Evolutionary conservation across 2,329 filamentous ascomycete genomes (phyloP).

Genomic region (Fusarium fracticaudum): DNA sequence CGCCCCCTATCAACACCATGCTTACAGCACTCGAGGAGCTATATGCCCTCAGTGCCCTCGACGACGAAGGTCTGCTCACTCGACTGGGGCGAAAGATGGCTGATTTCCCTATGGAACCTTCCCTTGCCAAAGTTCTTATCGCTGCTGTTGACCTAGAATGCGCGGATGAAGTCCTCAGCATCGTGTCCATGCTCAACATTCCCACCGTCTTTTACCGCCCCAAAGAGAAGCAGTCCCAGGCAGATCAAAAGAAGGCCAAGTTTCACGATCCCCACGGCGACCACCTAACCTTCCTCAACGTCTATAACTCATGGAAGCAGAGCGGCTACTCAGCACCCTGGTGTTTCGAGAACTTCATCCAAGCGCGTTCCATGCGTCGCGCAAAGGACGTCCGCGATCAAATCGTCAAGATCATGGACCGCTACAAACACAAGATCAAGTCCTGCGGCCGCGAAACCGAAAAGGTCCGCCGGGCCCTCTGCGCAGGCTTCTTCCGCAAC

Average conservation of each 20-base stretch:
- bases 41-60: slow-evolving; percentile 89
- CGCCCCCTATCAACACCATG: slow-evolving; percentile 97
- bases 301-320: slow-evolving; percentile 97
- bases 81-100: slow-evolving; percentile 96
- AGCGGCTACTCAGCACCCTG: slow-evolving; percentile 84
- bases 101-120: slow-evolving; percentile 97
- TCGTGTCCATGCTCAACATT: slow-evolving; percentile 93
- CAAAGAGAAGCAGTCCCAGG: slow-evolving; percentile 95
- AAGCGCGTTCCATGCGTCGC: slow-evolving; percentile 86
- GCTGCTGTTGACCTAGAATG: slow-evolving; percentile 87
- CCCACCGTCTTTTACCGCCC: slow-evolving; percentile 92
- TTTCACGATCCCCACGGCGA: slow-evolving; percentile 97
- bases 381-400: slow-evolving; percentile 94
- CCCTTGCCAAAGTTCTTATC: slow-evolving; percentile 89
- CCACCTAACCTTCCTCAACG: slow-evolving; percentile 93
- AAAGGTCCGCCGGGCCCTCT: slow-evolving; percentile 88
- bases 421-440: slow-evolving; percentile 83
- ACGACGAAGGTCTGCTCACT: slow-evolving; percentile 94
- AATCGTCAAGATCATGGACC: slow-evolving; percentile 90
- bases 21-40: slow-evolving; percentile 94
- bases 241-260: slow-evolving; percentile 96
- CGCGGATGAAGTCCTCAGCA: slow-evolving; percentile 92
- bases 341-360: slow-evolving; percentile 99
- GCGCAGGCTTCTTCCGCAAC: slow-evolving; percentile 95
- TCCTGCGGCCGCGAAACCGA: slow-evolving; percentile 90